A percentile compares a stretch with the other conserved stretches of the same genome.
These are phyloP conservation scores for Phytophthora meadii DNA, from an alignment of 352 stramenopile genomes.

Conservation along the genomic window DNA sequence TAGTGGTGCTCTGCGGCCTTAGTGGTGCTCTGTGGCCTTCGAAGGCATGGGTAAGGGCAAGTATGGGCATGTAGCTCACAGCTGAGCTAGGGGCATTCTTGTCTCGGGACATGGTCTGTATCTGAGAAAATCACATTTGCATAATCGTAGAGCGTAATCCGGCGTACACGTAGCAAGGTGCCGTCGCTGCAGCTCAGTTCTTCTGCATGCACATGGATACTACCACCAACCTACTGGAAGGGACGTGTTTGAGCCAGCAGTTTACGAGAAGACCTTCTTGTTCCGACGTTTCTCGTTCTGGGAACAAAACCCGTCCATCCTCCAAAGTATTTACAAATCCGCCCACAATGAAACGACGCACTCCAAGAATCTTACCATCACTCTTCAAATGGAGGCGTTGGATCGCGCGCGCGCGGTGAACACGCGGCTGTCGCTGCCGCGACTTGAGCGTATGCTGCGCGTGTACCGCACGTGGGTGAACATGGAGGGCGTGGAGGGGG, in stretches of 20 bases:
- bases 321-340: constrained; percentile 9
- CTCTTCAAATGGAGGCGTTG: constrained; percentile 30
- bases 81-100: neutral
- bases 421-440: constrained; percentile 43
- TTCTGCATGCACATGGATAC: too few species aligned
- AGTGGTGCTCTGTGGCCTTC: too few species aligned
- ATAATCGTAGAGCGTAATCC: constrained; percentile 17
- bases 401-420: constrained; percentile 57
- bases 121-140: constrained; percentile 11
- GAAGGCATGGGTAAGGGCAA: too few species aligned
- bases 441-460: constrained; percentile 62
- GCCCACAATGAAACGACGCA: neutral
- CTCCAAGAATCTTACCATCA: constrained; percentile 20
- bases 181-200: neutral
- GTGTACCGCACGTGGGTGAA: constrained; percentile 69
- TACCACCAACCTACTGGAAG: neutral
- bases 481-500: constrained; percentile 56
- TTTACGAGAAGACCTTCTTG: constrained; percentile 2
- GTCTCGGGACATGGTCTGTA: neutral
- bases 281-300: constrained; percentile 12
- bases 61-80: neutral
- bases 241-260: neutral
- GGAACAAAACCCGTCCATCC: neutral
- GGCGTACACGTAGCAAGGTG: too few species aligned
- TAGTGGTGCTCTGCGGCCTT: too few species aligned